These are phyloP conservation scores for Xanthoconium separans DNA, from an alignment of 1,284 basidiomycete species.

Conservation along the genomic window DNA sequence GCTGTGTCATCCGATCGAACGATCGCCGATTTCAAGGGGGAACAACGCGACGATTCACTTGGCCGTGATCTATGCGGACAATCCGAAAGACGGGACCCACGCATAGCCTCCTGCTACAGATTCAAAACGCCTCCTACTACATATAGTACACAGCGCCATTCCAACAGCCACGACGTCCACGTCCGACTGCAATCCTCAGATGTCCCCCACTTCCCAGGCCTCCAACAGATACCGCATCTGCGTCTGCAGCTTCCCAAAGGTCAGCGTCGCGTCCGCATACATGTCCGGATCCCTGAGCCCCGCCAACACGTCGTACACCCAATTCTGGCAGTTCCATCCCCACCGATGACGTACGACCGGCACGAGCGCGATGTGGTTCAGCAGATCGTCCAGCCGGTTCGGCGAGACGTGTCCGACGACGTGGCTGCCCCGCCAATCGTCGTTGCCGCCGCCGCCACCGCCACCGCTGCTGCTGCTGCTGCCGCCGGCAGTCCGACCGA, in stretches of 20 bases:
- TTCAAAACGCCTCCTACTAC: too few relatives aligned
- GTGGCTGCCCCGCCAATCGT: constrained; percentile 19
- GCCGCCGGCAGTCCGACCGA: not conserved
- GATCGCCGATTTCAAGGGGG: too few relatives aligned
- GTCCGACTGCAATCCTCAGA: not conserved
- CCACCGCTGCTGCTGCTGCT: too few relatives aligned
- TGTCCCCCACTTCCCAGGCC: constrained; percentile 16
- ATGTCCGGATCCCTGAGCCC: constrained; percentile 4
- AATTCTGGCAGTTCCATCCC: constrained; percentile 18
- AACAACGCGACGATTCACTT: too few relatives aligned
- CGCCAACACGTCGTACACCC: constrained; percentile 17
- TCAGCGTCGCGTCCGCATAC: constrained; percentile 13
- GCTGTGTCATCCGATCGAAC: too few relatives aligned
- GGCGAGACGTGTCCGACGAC: constrained; percentile 21
- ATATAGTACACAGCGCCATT: too few relatives aligned
- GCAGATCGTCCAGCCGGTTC: constrained; percentile 5
- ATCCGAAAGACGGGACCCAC: too few relatives aligned
- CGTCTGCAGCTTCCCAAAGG: constrained; percentile 3
- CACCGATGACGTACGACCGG: constrained; percentile 6
- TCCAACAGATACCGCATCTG: constrained; percentile 16
- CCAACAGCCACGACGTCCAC: not conserved
- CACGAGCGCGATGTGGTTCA: constrained; percentile 14
- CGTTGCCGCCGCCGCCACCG: too few relatives aligned
- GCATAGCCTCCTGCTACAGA: too few relatives aligned
- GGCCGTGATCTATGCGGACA: too few relatives aligned